A percentile compares a stretch with the other conserved stretches of the same genome.
These are phyloP conservation scores for Cryphonectria radicalis DNA, from an alignment of 2,329 filamentous ascomycete species.

Conservation along the genomic window DNA sequence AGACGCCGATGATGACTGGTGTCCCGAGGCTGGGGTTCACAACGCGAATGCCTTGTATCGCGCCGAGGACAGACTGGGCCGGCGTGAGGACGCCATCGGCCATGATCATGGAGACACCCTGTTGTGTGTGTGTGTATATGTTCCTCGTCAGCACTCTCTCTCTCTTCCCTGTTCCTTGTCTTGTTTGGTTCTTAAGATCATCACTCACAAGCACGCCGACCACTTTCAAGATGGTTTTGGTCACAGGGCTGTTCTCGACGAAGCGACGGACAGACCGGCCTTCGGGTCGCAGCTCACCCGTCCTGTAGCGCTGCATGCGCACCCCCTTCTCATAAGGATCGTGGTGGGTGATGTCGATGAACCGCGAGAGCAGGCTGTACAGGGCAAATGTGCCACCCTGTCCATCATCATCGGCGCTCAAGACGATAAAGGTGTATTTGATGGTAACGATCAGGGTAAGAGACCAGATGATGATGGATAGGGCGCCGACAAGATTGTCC, in stretches of 20 bases:
- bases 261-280: constrained; percentile 58
- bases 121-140: no score
- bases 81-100: constrained; percentile 69
- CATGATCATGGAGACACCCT: constrained; percentile 69
- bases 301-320: constrained; percentile 62
- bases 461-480: constrained; percentile 73
- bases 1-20: constrained; percentile 63
- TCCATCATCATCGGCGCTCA: constrained; percentile 71
- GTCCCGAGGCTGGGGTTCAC: constrained; percentile 59
- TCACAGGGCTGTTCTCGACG: constrained; percentile 59
- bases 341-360: constrained; percentile 61
- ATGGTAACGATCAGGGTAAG: constrained; percentile 70
- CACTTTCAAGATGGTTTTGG: constrained; percentile 59
- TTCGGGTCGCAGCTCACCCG: constrained; percentile 57
- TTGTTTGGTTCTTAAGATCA: neutral
- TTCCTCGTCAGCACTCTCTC: neutral
- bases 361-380: constrained; percentile 66
- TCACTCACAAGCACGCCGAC: constrained; percentile 58
- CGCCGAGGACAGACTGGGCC: constrained; percentile 71
- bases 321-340: constrained; percentile 63
- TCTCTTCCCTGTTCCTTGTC: neutral
- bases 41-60: constrained; percentile 67
- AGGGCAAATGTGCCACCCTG: constrained; percentile 72
- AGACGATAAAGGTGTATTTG: constrained; percentile 70
- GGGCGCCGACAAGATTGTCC: constrained; percentile 64